These are phyloP conservation scores for Bolboschoenoplectus hybrid DNA, from an alignment of 202 grass and related monocot species.

Conservation along the genomic window DNA sequence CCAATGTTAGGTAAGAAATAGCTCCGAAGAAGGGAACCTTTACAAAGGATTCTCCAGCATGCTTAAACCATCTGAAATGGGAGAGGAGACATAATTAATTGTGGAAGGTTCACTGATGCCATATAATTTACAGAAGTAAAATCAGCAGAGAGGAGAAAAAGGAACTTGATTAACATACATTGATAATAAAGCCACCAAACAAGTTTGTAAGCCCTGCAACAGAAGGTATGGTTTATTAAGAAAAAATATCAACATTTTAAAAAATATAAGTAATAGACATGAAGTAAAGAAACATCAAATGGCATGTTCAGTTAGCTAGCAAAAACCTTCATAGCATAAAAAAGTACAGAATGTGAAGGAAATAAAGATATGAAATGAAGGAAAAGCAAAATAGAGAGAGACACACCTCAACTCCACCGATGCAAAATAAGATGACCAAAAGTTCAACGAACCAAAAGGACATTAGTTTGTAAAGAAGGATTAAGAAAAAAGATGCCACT, in stretches of 20 bases:
- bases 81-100: slow-evolving; percentile 22
- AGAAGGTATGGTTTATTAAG: slow-evolving; percentile 28
- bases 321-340: slow-evolving; percentile 10
- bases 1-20: slow-evolving; percentile 88
- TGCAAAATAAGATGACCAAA: slow-evolving; percentile 95
- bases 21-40: slow-evolving; percentile 92
- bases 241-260: slow-evolving; percentile 39
- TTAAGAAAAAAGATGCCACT: slow-evolving; percentile 88
- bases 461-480: slow-evolving; percentile 91
- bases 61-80: slow-evolving; percentile 90
- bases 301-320: slow-evolving; percentile 20
- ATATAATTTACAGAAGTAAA: slow-evolving; percentile 29
- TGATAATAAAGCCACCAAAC: slow-evolving; percentile 89
- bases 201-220: slow-evolving; percentile 96
- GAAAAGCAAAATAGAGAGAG: slow-evolving; percentile 28
- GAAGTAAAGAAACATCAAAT: slow-evolving; percentile 32
- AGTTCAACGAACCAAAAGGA: slow-evolving; percentile 94
- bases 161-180: slow-evolving; percentile 53
- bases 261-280: slow-evolving; percentile 10
- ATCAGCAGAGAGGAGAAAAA: neutral
- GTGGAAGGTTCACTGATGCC: slow-evolving; percentile 35
- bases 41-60: slow-evolving; percentile 70
- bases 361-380: slow-evolving; percentile 15
- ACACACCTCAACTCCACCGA: slow-evolving; percentile 91
- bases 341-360: slow-evolving; percentile 14